Evolutionary conservation across 176 grass and related monocot species (phyloP).

Genomic region (Musa itinerans): DNA sequence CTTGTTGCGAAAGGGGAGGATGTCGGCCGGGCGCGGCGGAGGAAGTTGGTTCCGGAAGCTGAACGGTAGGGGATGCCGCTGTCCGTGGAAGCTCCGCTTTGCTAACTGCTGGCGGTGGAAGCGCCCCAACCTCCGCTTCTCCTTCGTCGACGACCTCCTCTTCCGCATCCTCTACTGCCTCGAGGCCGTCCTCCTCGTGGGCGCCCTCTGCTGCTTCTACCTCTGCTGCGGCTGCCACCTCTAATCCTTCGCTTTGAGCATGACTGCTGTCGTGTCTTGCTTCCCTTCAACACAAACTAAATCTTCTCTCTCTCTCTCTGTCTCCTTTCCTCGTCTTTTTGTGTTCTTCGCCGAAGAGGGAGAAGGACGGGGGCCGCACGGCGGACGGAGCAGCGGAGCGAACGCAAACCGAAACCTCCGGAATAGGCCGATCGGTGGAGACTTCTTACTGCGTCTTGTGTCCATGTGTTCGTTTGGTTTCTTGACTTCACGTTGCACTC

Average conservation of each 20-base stretch:
- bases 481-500: too few relatives aligned
- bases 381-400: too few relatives aligned
- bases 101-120: conserved; percentile 4
- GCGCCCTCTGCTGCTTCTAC: conserved; percentile 84
- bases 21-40: background rate
- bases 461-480: too few relatives aligned
- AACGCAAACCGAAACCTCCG: too few relatives aligned
- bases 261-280: too few relatives aligned
- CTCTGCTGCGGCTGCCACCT: conserved; percentile 82
- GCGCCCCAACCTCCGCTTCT: conserved; percentile 1
- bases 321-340: too few relatives aligned
- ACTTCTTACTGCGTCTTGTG: too few relatives aligned
- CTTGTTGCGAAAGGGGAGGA: background rate
- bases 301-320: too few relatives aligned
- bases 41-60: conserved; percentile 1
- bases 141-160: conserved; percentile 39
- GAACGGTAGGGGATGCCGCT: background rate
- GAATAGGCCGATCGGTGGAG: too few relatives aligned
- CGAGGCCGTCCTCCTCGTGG: conserved; percentile 76
- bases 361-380: too few relatives aligned
- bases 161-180: conserved; percentile 66
- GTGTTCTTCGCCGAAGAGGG: too few relatives aligned
- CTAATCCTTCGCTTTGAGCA: background rate
- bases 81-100: background rate
- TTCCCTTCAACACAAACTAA: too few relatives aligned